Conservation (phyloP, 129 eudicot genomes). For the Flaveria brownii region DNA sequence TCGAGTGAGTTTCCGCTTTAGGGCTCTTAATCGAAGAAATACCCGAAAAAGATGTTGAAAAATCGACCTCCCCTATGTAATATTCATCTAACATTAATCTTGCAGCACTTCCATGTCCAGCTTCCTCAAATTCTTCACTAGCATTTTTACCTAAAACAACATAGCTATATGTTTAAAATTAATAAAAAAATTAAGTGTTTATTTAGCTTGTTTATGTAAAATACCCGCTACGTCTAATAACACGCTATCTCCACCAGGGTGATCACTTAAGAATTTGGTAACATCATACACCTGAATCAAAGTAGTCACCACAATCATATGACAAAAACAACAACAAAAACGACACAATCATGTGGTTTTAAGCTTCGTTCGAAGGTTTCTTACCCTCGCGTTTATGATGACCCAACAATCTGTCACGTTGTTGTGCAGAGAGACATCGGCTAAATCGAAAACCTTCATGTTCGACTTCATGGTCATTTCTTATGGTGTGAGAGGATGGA, state of each 20-base stretch:
- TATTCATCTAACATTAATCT: conserved; percentile 77
- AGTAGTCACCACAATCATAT: background rate
- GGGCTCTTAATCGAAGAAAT: conserved; percentile 1
- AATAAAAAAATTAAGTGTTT: background rate
- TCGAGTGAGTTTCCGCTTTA: background rate
- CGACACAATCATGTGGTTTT: too few species aligned
- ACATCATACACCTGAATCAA: conserved; percentile 58
- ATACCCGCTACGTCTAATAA: conserved; percentile 62
- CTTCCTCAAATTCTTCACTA: conserved; percentile 75
- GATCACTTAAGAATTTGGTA: conserved; percentile 59
- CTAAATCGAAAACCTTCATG: conserved; percentile 32
- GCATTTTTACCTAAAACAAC: conserved; percentile 57
- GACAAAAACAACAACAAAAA: too few species aligned
- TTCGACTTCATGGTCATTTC: conserved; percentile 26
- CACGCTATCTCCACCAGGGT: conserved; percentile 74
- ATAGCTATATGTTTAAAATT: background rate
- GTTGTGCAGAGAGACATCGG: conserved; percentile 53
- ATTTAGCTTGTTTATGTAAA: background rate
- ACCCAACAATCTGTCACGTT: conserved; percentile 55
- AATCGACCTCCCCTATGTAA: conserved; percentile 51
- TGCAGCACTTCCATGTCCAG: conserved; percentile 76
- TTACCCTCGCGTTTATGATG: conserved; percentile 58
- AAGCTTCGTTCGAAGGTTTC: background rate
- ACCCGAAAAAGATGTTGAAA: conserved; percentile 10
- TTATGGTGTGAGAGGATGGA: background rate